These are phyloP conservation scores for Stellera chamaejasme DNA, from an alignment of 345 rosid genomes.

Conservation along the genomic window DNA sequence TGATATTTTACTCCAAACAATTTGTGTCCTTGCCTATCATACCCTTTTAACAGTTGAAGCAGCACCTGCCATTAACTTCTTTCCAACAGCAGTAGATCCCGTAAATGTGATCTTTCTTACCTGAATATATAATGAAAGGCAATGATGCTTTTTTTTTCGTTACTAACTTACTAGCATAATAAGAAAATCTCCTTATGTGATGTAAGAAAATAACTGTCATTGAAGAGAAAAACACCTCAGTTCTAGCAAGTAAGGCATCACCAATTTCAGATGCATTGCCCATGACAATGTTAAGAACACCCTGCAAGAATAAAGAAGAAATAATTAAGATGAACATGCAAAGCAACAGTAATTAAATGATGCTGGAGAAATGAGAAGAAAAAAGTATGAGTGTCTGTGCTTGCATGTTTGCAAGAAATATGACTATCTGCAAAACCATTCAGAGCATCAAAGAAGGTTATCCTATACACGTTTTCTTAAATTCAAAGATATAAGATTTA, in stretches of 20 bases:
- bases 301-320: conserved; percentile 33
- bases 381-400: too few species aligned
- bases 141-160: conserved; percentile 4
- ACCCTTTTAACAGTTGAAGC: conserved; percentile 93
- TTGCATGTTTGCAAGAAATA: too few species aligned
- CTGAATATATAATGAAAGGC: conserved; percentile 32
- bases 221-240: conserved; percentile 46
- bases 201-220: conserved; percentile 1
- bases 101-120: conserved; percentile 93
- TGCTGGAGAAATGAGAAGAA: too few species aligned
- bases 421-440: background rate
- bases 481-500: too few species aligned
- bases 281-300: conserved; percentile 77
- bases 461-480: too few species aligned
- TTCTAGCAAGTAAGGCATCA: conserved; percentile 65
- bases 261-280: conserved; percentile 90
- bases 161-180: background rate
- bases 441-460: too few species aligned
- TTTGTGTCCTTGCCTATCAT: conserved; percentile 14
- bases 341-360: conserved; percentile 5
- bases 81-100: conserved; percentile 96
- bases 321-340: conserved; percentile 11
- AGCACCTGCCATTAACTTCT: conserved; percentile 95
- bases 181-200: conserved; percentile 6
- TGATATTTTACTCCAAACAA: background rate